Base-by-base conservation (phyloP, 2,329 filamentous ascomycete genomes). In the Talaromyces sp. region DNA sequence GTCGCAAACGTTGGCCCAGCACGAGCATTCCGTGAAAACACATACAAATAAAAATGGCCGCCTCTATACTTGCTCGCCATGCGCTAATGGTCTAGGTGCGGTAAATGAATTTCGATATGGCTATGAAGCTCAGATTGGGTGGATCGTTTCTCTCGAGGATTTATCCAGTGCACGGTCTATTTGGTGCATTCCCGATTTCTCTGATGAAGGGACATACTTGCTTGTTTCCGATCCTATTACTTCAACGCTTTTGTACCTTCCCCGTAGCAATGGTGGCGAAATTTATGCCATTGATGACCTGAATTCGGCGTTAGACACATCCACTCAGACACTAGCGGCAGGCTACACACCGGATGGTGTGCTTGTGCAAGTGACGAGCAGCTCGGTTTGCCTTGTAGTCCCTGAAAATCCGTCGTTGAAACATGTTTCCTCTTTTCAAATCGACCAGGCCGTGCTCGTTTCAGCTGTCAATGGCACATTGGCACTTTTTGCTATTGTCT, bases 61-160 rank as follows among this genome's bases (percentile, higher is more conserved):
- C 27, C 70, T 92, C 15, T 92, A 90, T 73, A 83, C 84, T 25
- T 88, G 86, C 51, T 87, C 87, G 22, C 87, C 88, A 0, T 84
- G 85, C 65, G 86, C 86, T 0, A 74, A 69, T 33, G 71, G 77
- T 1, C 82, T 81, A 32, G 89, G 89, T 10, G 82, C 83, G 8
- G 77, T 93, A 27, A 84, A 85, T 3, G 89, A 93, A 69, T 80
- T 91, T 64, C 84, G 89, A 64, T 81, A 86, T 72, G 90, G 91
- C 4, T 76, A 91, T 30, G 85, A 89, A 68, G 90, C 88, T 19
- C 85, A 83, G 60, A 85, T 91, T 65, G 85, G 84, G 11, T 68
- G 75, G 55, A 70, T 73, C 2, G 73, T 77, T 58, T 69, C 73
- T 15, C 67, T 78, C 42, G 77, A 78, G 56, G 75, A 78, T 61